These are phyloP conservation scores for Spizellomyces sp. DNA, from an alignment of 192 early-diverging fungal genomes.

Conservation along the genomic window DNA sequence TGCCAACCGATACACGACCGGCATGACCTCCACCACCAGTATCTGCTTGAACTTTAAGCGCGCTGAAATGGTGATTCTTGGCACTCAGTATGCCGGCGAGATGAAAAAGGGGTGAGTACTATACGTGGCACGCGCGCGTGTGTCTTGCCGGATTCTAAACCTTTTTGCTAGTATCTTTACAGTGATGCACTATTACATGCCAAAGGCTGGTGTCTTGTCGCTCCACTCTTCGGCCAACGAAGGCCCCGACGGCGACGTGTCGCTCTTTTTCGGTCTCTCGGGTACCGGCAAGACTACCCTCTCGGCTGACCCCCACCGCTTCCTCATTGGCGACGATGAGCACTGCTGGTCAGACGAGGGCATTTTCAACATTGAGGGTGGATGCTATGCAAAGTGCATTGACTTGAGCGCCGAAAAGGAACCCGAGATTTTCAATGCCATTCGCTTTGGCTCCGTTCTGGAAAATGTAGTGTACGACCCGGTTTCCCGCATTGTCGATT, in stretches of 20 bases:
- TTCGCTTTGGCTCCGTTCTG: constrained; percentile 89
- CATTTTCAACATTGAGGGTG: constrained; percentile 99
- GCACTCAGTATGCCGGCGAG: constrained; percentile 98
- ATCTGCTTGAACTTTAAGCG: constrained; percentile 92
- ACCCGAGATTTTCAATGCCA: constrained; percentile 97
- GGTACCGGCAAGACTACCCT: constrained; percentile 99
- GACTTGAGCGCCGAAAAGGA: constrained; percentile 96
- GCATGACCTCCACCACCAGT: constrained; percentile 93
- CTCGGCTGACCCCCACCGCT: constrained; percentile 89
- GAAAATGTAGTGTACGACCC: constrained; percentile 91
- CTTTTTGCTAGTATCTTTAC: constrained; percentile 68
- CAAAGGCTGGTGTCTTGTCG: constrained; percentile 86
- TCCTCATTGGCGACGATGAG: constrained; percentile 98
- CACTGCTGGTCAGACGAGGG: constrained; percentile 98
- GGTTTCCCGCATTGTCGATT: constrained; percentile 77
- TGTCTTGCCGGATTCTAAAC: no score
- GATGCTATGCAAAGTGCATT: constrained; percentile 98
- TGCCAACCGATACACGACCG: constrained; percentile 89
- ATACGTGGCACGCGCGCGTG: no score
- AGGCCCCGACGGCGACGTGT: constrained; percentile 85
- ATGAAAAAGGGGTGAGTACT: constrained; percentile 99
- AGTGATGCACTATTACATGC: constrained; percentile 99
- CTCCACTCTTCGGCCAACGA: constrained; percentile 96
- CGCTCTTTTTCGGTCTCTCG: constrained; percentile 97
- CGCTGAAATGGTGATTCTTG: constrained; percentile 96